Evolutionary conservation across 2,329 filamentous ascomycete species (phyloP).

Genomic region (Xylaria digitata): DNA sequence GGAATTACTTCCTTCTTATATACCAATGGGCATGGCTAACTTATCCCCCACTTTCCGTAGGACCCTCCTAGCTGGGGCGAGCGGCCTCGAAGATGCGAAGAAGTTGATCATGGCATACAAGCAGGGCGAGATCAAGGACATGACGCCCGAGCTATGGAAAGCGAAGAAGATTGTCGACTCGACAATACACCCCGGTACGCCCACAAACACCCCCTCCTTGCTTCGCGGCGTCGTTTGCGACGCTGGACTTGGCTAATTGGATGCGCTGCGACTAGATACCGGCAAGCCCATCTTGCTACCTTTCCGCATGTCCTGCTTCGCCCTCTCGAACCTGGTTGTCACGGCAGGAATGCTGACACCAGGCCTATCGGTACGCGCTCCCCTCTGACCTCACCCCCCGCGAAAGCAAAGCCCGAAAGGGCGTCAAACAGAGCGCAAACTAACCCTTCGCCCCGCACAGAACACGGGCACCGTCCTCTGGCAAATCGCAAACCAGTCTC

Average conservation of each 20-base stretch:
- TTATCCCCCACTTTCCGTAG: conserved; percentile 59
- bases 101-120: conserved; percentile 85
- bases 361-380: conserved; percentile 72
- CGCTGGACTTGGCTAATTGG: conserved; percentile 32
- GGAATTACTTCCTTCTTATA: too few species aligned
- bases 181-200: conserved; percentile 89
- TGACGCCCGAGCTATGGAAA: conserved; percentile 92
- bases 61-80: conserved; percentile 82
- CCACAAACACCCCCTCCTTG: conserved; percentile 8
- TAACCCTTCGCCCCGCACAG: conserved; percentile 52
- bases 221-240: not conserved
- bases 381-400: not conserved
- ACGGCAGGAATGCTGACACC: conserved; percentile 98
- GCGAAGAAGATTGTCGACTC: conserved; percentile 98
- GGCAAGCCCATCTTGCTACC: conserved; percentile 91
- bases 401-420: not conserved
- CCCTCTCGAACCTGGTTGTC: conserved; percentile 91
- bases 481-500: conserved; percentile 96
- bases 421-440: conserved; percentile 1
- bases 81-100: conserved; percentile 89
- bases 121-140: conserved; percentile 78
- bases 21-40: conserved; percentile 33
- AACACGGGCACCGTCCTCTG: conserved; percentile 88
- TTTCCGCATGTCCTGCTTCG: conserved; percentile 97
- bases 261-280: conserved; percentile 71